Evolutionary conservation across 805 yeast genomes (phyloP), one percentile per base, ranked within the genome.

Genomic region (Yarrowia osloensis): DNA sequence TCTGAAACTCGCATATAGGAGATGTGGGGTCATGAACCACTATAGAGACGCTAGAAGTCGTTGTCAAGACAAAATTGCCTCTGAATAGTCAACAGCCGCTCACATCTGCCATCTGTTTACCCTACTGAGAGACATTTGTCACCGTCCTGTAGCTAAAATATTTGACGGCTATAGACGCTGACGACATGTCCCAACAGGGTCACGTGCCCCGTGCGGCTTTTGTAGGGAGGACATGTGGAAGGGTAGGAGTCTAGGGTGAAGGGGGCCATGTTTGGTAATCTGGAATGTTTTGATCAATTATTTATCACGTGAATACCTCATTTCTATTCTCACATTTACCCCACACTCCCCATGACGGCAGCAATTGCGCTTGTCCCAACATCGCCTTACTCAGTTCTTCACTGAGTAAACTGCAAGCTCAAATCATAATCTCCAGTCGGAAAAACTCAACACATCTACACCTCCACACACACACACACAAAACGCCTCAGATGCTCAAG

Each of bases 391-490:
- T 54, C 61, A 54, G 61, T 54, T 54, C 61, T 54, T 54, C 61
- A 54, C 61, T 54, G 61, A 54, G 61, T 54, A 54, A 54, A 50
- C 37, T 52, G 61, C 61, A 54, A 24, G 33, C 55, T 49, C 61
- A 54, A 54, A 54, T 37, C 44, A 54, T 54, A 54, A 54, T 35
- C 42, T 35, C 31, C 31, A 37, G 57, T 21, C 61, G 61, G 61
- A 54, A 54, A 54, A 54, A 54, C 44, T 26, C 59, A 52, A 52
- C 59, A 52, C 19, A 54, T 54, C 28, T 24, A 19, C 62, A 49
- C n/a, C 55, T 19, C 55, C 39, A 29, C 54, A 3, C 24, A 5
- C 50, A 37, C 44, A 54, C 42, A 37, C 40, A 17, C 26, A 29
- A 11, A 31, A 22, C 59, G 42, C n/a, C 35, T 12, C 62, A 37